Conservation (phyloP, 2,329 filamentous ascomycete species). For the Colletotrichum paranaense region DNA sequence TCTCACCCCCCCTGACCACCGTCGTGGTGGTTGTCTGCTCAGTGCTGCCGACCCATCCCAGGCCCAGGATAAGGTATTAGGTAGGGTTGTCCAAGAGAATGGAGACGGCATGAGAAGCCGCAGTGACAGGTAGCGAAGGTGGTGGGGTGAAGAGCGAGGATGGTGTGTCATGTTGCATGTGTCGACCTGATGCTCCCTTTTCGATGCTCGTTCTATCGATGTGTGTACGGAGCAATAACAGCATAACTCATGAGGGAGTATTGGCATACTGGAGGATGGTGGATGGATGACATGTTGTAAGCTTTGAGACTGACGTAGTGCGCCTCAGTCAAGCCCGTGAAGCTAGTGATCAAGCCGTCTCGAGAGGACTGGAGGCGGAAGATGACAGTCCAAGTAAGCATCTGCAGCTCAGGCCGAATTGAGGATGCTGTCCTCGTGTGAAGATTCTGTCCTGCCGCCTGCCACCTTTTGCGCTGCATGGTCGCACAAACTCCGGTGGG, state of each 20-base stretch:
- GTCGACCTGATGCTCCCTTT: not conserved
- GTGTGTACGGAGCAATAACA: not conserved
- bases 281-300: not conserved
- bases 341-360: not conserved
- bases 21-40: not conserved
- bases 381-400: too few relatives aligned
- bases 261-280: not conserved
- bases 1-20: not conserved
- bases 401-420: too few relatives aligned
- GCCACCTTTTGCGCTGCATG: not conserved
- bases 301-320: conserved; percentile 15
- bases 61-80: not conserved
- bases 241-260: not conserved
- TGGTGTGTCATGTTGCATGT: conserved; percentile 28
- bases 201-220: not conserved
- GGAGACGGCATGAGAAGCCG: conserved; percentile 9
- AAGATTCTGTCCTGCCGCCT: not conserved
- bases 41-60: not conserved
- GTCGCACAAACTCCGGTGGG: conserved; percentile 11
- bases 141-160: conserved; percentile 8
- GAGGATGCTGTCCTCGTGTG: not conserved
- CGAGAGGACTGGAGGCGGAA: too few relatives aligned
- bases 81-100: conserved; percentile 4
- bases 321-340: not conserved
- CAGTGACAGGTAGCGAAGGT: conserved; percentile 13